phyloP scores from a whole-genome alignment of 1,284 basidiomycete species.

The Naganishia sp. region DNA sequence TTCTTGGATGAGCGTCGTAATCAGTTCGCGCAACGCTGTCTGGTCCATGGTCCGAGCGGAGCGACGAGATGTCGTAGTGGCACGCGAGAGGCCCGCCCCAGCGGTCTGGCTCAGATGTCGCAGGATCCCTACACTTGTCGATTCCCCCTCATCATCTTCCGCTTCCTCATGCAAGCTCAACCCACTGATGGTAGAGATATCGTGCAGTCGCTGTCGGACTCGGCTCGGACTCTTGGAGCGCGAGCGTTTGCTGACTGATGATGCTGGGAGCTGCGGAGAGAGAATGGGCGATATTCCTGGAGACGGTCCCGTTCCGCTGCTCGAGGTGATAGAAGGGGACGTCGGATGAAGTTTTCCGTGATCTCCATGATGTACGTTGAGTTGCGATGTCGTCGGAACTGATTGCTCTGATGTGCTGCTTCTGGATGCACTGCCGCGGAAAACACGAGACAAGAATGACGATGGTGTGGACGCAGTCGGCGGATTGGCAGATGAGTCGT shows the following conservation, averaged over 20 bases:
- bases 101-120: conserved; percentile 20
- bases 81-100: neutral
- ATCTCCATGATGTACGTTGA: conserved; percentile 15
- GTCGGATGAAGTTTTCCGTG: conserved; percentile 3
- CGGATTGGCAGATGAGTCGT: conserved; percentile 5
- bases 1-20: conserved; percentile 6
- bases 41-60: conserved; percentile 2
- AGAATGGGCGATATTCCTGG: conserved; percentile 22
- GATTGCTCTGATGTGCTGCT: conserved; percentile 21
- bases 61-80: neutral
- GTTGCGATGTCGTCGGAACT: conserved; percentile 6
- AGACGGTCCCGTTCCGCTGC: conserved; percentile 16
- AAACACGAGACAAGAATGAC: conserved; percentile 25
- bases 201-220: conserved; percentile 19
- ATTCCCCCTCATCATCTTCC: conserved; percentile 9
- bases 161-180: conserved; percentile 8
- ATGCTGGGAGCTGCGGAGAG: conserved; percentile 5
- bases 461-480: conserved; percentile 21
- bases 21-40: conserved; percentile 6
- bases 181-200: conserved; percentile 7
- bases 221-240: conserved; percentile 21
- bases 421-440: conserved; percentile 15
- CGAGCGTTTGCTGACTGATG: neutral
- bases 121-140: conserved; percentile 20
- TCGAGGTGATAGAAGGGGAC: conserved; percentile 3